These are phyloP conservation scores for Pseudogymnoascus sp. DNA, from an alignment of 2,329 filamentous ascomycete genomes.

Conservation along the genomic window DNA sequence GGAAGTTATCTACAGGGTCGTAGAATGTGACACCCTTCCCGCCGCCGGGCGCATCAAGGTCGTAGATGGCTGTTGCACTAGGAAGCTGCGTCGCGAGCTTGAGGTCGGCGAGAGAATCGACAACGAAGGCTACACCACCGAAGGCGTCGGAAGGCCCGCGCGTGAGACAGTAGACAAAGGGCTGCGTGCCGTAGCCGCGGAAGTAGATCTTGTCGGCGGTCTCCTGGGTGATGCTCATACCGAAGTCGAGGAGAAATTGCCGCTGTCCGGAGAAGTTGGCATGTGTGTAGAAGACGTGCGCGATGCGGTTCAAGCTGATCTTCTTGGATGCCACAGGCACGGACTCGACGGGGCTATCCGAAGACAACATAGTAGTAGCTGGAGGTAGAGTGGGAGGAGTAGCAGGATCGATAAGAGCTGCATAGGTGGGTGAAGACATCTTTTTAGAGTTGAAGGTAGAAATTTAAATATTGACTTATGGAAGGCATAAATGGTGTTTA, in stretches of 20 bases:
- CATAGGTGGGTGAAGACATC: background rate
- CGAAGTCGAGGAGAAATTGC: conserved; percentile 24
- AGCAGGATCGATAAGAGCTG: background rate
- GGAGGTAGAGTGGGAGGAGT: background rate
- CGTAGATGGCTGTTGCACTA: conserved; percentile 39
- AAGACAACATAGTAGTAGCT: background rate
- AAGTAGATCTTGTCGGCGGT: conserved; percentile 42
- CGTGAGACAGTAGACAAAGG: conserved; percentile 48
- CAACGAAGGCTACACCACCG: conserved; percentile 48
- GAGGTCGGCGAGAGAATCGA: conserved; percentile 47
- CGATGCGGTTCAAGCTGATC: conserved; percentile 22
- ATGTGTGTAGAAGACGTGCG: conserved; percentile 25
- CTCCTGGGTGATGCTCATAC: conserved; percentile 16
- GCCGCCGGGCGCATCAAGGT: conserved; percentile 45
- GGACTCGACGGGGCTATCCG: background rate
- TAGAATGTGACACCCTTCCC: conserved; percentile 44
- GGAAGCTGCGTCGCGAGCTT: conserved; percentile 41
- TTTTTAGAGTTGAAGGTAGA: background rate
- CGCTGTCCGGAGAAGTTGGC: conserved; percentile 19
- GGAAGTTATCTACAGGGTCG: conserved; percentile 46
- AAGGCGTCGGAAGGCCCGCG: conserved; percentile 42
- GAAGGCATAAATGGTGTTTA: background rate
- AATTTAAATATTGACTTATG: background rate
- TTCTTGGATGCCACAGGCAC: conserved; percentile 24
- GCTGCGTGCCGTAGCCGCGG: conserved; percentile 52